Conservation (phyloP, 2,329 filamentous ascomycete species). For the Leptographium lundbergii region DNA sequence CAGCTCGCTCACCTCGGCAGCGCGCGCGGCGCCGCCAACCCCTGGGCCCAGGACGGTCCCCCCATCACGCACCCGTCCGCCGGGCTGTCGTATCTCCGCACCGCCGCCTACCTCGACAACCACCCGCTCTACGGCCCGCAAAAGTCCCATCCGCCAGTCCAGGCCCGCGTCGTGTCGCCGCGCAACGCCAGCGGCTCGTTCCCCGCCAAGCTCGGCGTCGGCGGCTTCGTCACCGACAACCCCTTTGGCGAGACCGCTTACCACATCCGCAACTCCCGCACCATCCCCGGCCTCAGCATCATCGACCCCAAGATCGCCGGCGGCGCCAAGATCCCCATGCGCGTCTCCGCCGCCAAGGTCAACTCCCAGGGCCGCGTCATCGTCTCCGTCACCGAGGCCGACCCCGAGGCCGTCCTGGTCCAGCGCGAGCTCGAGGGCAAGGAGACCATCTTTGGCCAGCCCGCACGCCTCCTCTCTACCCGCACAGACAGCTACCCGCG, state of each 20-base stretch:
- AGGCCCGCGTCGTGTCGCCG: conserved; percentile 38
- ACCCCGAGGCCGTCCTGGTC: conserved; percentile 27
- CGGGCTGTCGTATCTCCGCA: conserved; percentile 49
- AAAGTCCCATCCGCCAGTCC: conserved; percentile 31
- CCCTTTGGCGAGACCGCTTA: conserved; percentile 30
- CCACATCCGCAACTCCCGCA: conserved; percentile 16
- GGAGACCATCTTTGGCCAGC: conserved; percentile 20
- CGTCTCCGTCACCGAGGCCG: conserved; percentile 28
- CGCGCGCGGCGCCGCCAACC: conserved; percentile 17
- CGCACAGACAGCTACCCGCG: conserved; percentile 13
- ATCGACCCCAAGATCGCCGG: conserved; percentile 35
- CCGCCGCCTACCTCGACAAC: conserved; percentile 41
- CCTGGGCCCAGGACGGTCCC: conserved; percentile 41
- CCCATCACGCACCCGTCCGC: conserved; percentile 49
- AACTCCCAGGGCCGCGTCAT: conserved; percentile 38
- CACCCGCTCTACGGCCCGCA: conserved; percentile 51
- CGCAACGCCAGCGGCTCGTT: conserved; percentile 15
- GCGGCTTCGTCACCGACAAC: conserved; percentile 37
- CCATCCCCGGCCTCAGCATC: conserved; percentile 22
- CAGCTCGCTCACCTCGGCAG: not conserved
- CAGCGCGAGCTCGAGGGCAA: conserved; percentile 31
- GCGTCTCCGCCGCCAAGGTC: conserved; percentile 29
- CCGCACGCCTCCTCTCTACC: conserved; percentile 8
- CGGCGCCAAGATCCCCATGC: conserved; percentile 42
- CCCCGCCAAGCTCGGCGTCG: conserved; percentile 37